These are phyloP conservation scores for Hydnum rufescens DNA, from an alignment of 768 basidiomycete genomes.

Conservation along the genomic window DNA sequence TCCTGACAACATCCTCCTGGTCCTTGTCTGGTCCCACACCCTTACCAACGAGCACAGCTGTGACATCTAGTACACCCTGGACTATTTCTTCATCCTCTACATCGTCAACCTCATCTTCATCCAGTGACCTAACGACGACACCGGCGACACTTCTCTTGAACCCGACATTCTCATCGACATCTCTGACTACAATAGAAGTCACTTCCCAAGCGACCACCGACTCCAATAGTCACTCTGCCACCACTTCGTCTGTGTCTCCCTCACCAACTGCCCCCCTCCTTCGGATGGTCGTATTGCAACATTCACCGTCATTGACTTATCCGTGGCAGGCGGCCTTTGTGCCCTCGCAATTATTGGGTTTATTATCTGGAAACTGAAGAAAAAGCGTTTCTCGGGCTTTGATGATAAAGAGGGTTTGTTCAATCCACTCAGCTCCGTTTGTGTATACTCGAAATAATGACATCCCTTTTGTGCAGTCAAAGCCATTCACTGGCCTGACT, in stretches of 20 bases:
- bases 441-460: neutral
- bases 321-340: slow-evolving; percentile 64
- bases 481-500: slow-evolving; percentile 82
- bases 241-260: too few species aligned
- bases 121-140: slow-evolving; percentile 16
- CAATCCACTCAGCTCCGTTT: neutral
- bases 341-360: slow-evolving; percentile 51
- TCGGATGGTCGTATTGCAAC: slow-evolving; percentile 7
- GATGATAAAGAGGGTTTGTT: slow-evolving; percentile 46
- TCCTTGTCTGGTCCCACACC: too few species aligned
- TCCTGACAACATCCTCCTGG: too few species aligned
- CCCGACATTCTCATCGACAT: neutral
- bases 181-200: neutral
- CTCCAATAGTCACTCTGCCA: neutral
- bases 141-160: slow-evolving; percentile 7
- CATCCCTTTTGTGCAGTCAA: slow-evolving; percentile 28
- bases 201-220: neutral
- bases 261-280: neutral
- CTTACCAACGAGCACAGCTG: too few species aligned
- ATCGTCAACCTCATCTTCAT: slow-evolving; percentile 14
- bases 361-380: slow-evolving; percentile 70
- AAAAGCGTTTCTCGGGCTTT: slow-evolving; percentile 54
- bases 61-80: too few species aligned
- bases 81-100: slow-evolving; percentile 17
- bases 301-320: slow-evolving; percentile 38